Conservation (phyloP, 2,329 filamentous ascomycete species). For the Rhytidhysteron rufulum region DNA sequence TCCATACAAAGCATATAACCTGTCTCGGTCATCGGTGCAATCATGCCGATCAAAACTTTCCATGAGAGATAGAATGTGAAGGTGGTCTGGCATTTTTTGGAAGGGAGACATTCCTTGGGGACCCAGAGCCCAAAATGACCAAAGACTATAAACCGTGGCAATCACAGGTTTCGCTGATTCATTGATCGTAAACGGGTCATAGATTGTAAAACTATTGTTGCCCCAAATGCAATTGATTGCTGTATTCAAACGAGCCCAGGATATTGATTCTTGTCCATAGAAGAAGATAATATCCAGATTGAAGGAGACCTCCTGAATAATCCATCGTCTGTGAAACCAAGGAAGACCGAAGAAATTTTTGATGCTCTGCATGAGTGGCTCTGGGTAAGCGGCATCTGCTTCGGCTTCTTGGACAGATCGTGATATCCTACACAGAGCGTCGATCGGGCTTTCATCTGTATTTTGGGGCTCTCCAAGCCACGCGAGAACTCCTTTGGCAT, state of each 20-base stretch:
- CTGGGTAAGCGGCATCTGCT: no score
- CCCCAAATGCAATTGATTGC: neutral
- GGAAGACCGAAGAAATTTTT: neutral
- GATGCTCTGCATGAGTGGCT: no score
- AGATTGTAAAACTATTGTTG: neutral
- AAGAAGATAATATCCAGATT: neutral
- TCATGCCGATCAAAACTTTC: neutral
- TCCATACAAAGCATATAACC: neutral
- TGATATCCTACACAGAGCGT: no score
- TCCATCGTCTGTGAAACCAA: neutral
- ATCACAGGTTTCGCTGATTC: no score
- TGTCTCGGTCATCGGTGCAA: neutral
- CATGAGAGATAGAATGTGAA: no score
- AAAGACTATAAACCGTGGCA: neutral
- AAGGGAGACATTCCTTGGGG: neutral
- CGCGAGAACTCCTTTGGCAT: neutral
- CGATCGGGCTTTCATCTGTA: no score
- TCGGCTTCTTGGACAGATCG: no score
- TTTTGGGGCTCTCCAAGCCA: neutral
- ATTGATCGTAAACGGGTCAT: neutral
- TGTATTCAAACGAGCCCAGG: neutral
- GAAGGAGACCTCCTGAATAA: neutral
- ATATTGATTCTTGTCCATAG: neutral
- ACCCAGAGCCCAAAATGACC: neutral
- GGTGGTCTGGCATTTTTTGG: neutral